Base-by-base conservation (phyloP, 306 rosid genomes). In the Vigna nakashimae region DNA sequence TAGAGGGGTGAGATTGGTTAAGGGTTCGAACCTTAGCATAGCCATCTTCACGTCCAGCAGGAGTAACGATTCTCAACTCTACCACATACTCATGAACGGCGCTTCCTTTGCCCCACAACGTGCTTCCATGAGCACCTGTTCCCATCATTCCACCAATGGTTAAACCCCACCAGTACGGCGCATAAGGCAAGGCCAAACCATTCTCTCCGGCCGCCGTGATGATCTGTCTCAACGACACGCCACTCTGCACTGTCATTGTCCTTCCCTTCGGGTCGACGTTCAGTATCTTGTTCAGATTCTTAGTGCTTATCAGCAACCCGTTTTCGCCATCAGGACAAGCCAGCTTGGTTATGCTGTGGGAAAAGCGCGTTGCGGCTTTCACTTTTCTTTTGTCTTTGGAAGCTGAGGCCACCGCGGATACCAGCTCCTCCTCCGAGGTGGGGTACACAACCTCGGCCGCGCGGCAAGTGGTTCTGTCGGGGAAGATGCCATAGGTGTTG, bases 131-230 rank as follows among this genome's bases (percentile, higher is more conserved):
- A 0, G 97, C 93, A 15, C 96, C 97, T 0, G 91, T 90, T 6
- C 86, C 85, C 65, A 92, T 30, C 4, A 90, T 66, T 4, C 97
- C 96, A 1, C 97, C 97, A 13, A 90, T 77, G 6, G 93, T 92
- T 17, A 90, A 20, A 1, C 97, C 97, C 93, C 92, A 90, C 97
- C 97, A 92, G 20, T 92, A 92, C 0, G 93, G 96, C 4, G 87
- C 53, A 42, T 84, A 82, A 0, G 93, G 92, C 82, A 92, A 38
- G 0, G 92, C 92, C 71, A 92, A 48, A 5, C 87, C 90, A 0
- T 69, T 89, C 66, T 55, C 65, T 1, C 91, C 93, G 46, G 84
- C 89, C 70, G 75, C 89, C 2, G 36, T 17, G 9, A 92, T 84
- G 2, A 88, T 60, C 79, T 88, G 66, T 81, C 80, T 86, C 43